These are phyloP conservation scores for Ganoderma lingzhi DNA, from an alignment of 1,284 basidiomycete genomes.

Conservation along the genomic window DNA sequence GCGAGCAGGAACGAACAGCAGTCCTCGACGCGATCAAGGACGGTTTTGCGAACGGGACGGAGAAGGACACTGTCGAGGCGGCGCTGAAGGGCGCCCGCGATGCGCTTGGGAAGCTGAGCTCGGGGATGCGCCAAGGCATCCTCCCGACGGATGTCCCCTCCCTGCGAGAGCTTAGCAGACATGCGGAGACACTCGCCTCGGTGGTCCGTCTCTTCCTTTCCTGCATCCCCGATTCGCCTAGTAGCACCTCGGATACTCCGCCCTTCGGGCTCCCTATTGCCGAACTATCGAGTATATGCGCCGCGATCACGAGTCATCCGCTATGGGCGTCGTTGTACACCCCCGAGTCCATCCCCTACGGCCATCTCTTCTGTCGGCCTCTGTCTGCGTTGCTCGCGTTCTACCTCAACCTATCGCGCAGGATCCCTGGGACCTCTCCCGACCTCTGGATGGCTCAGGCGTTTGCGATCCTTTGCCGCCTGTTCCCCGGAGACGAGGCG, in stretches of 20 bases:
- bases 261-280: conserved; percentile 66
- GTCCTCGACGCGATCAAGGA: conserved; percentile 45
- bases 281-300: conserved; percentile 59
- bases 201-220: conserved; percentile 70
- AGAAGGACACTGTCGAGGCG: conserved; percentile 46
- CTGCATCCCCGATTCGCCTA: conserved; percentile 55
- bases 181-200: conserved; percentile 52
- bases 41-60: conserved; percentile 52
- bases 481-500: conserved; percentile 76
- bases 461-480: conserved; percentile 57
- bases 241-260: conserved; percentile 47
- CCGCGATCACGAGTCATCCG: conserved; percentile 55
- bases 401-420: conserved; percentile 65
- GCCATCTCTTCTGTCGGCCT: conserved; percentile 54
- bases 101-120: conserved; percentile 30
- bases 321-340: conserved; percentile 52
- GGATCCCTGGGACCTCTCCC: conserved; percentile 59
- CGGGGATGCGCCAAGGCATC: conserved; percentile 25
- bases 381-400: conserved; percentile 58
- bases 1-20: conserved; percentile 64
- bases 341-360: conserved; percentile 37
- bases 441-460: conserved; percentile 74
- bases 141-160: conserved; percentile 22
- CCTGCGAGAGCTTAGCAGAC: conserved; percentile 42
- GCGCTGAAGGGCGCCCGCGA: conserved; percentile 47